Percentiles rank a stretch among this genome's conserved stretches.
Evolutionary conservation across 306 rosid genomes (phyloP).

Genomic region (Mimosa bimucronata): DNA sequence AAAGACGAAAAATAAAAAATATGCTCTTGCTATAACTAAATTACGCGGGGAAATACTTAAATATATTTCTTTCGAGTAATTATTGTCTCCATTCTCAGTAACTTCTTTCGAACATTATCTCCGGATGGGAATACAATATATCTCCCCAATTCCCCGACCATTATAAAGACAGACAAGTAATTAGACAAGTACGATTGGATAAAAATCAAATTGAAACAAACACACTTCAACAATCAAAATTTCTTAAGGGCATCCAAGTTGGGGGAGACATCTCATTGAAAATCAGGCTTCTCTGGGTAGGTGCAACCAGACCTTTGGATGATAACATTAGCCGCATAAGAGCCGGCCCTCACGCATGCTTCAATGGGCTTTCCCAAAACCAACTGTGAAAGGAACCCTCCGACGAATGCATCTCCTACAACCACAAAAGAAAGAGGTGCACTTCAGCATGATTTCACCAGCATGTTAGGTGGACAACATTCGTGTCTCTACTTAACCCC

Average conservation of each 20-base stretch:
- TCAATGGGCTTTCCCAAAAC: conserved; percentile 74
- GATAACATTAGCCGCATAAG: conserved; percentile 85
- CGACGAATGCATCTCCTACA: conserved; percentile 97
- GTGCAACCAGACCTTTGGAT: conserved; percentile 97
- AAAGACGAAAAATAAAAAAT: conserved; percentile 22
- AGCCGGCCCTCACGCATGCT: conserved; percentile 83
- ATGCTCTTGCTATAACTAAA: conserved; percentile 22
- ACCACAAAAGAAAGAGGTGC: conserved; percentile 31
- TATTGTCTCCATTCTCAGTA: conserved; percentile 20
- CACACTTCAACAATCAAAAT: conserved; percentile 36
- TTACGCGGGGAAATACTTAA: neutral
- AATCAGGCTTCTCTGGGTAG: conserved; percentile 90
- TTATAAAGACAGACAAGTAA: conserved; percentile 3
- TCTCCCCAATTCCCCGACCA: conserved; percentile 26
- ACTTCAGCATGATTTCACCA: neutral
- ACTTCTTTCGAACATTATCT: conserved; percentile 21
- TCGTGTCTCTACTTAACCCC: neutral
- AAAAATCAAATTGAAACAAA: conserved; percentile 21
- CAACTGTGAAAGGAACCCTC: conserved; percentile 89
- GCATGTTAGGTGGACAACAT: conserved; percentile 15
- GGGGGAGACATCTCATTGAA: conserved; percentile 41
- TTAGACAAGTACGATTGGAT: neutral
- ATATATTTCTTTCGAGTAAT: conserved; percentile 14
- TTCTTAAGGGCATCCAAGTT: neutral
- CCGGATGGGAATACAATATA: conserved; percentile 14